Percentiles rank a stretch among this genome's conserved stretches.
These are phyloP conservation scores for Alternaria triticina DNA, from an alignment of 2,329 filamentous ascomycete species.

Conservation along the genomic window DNA sequence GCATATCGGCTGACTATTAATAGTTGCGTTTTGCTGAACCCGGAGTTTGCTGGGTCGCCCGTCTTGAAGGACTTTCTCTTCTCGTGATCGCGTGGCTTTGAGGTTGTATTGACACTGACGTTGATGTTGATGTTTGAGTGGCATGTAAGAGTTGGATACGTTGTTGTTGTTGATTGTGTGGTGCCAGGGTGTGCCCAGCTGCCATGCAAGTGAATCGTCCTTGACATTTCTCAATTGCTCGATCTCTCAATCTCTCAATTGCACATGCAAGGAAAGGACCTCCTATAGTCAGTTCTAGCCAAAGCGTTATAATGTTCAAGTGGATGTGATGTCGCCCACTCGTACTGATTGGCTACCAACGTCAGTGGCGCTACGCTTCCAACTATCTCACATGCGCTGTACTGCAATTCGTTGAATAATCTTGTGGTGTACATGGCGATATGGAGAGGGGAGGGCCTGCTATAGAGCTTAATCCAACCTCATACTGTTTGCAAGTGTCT, in stretches of 20 bases:
- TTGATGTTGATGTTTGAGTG: neutral
- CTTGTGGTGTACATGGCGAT: slow-evolving; percentile 8
- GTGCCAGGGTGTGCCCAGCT: neutral
- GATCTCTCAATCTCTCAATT: neutral
- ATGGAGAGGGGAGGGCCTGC: slow-evolving; percentile 9
- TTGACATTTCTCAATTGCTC: neutral
- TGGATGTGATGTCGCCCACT: neutral
- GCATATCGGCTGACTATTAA: slow-evolving; percentile 32
- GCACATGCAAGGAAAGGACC: neutral
- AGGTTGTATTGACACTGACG: neutral
- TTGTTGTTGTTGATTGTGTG: neutral
- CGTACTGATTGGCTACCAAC: slow-evolving; percentile 22
- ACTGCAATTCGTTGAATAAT: slow-evolving; percentile 23
- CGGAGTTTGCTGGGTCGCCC: slow-evolving; percentile 90
- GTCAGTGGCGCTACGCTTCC: slow-evolving; percentile 24
- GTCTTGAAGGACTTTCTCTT: slow-evolving; percentile 92
- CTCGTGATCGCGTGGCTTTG: slow-evolving; percentile 41
- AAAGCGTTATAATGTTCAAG: neutral
- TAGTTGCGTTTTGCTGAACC: slow-evolving; percentile 89
- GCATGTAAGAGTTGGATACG: neutral
- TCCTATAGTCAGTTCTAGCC: neutral
- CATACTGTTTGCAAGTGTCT: slow-evolving; percentile 4
- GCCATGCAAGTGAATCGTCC: neutral
- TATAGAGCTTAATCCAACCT: slow-evolving; percentile 25
- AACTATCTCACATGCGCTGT: slow-evolving; percentile 20